phyloP scores from a whole-genome alignment of 2,329 filamentous ascomycete genomes.

The Colletotrichum destructivum region DNA sequence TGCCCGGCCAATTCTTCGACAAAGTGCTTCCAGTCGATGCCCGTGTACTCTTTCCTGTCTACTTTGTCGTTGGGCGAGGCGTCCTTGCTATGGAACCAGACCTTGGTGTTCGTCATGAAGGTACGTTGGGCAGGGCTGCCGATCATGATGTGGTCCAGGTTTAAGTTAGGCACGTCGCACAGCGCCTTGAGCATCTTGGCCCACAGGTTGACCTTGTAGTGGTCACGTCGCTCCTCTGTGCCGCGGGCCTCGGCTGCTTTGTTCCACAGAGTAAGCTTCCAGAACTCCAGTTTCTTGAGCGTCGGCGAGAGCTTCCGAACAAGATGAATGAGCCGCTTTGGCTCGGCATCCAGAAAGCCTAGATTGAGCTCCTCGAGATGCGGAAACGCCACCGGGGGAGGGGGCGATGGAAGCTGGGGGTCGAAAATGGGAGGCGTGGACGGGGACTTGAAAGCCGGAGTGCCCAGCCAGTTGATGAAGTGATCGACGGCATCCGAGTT shows the following conservation, averaged over 20 bases:
- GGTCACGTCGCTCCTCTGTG: slow-evolving; percentile 2
- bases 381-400: slow-evolving; percentile 50
- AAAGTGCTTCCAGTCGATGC: slow-evolving; percentile 55
- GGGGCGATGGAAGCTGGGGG: slow-evolving; percentile 20
- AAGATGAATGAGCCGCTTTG: slow-evolving; percentile 52
- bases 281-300: slow-evolving; percentile 61
- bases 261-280: slow-evolving; percentile 55
- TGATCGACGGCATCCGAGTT: slow-evolving; percentile 29
- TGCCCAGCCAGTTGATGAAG: slow-evolving; percentile 58
- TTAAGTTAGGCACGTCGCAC: slow-evolving; percentile 48
- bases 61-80: not conserved
- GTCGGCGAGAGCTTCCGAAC: slow-evolving; percentile 60
- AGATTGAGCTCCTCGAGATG: slow-evolving; percentile 60
- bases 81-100: slow-evolving; percentile 21
- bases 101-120: not conserved
- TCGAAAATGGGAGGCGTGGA: not conserved
- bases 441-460: slow-evolving; percentile 18
- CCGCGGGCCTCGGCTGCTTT: not conserved
- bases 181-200: slow-evolving; percentile 52
- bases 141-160: slow-evolving; percentile 53
- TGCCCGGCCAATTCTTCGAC: slow-evolving; percentile 48
- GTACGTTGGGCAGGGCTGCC: slow-evolving; percentile 48
- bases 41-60: slow-evolving; percentile 48
- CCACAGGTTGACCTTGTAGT: slow-evolving; percentile 55
- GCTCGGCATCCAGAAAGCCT: slow-evolving; percentile 54